These are phyloP conservation scores for Vachellia collinsii DNA, from an alignment of 306 rosid genomes.

Conservation along the genomic window DNA sequence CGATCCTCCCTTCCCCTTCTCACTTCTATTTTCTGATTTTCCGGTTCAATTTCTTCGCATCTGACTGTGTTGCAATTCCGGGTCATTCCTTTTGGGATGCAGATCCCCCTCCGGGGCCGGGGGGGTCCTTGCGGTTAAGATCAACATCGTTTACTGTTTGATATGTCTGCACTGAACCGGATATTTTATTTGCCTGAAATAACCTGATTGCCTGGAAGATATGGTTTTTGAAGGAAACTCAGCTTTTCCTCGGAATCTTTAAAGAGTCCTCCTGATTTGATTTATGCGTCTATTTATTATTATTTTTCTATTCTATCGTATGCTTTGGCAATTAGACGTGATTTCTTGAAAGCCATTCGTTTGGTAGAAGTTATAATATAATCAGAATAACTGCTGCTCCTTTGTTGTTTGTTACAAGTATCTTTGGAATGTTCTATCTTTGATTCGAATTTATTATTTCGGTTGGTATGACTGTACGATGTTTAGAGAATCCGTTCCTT, in stretches of 20 bases:
- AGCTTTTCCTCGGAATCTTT: background rate
- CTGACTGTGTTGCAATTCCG: background rate
- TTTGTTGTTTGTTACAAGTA: conserved; percentile 6
- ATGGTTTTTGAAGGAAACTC: background rate
- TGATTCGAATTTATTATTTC: too few relatives aligned
- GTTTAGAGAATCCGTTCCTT: background rate
- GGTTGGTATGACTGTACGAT: background rate
- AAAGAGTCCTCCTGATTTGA: background rate
- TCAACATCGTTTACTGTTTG: background rate
- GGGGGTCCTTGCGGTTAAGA: too few relatives aligned
- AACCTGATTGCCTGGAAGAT: conserved; percentile 5
- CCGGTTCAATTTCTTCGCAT: background rate
- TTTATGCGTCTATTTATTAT: background rate
- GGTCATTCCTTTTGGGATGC: background rate
- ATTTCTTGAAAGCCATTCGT: background rate
- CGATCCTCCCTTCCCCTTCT: background rate
- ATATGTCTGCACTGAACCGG: conserved; percentile 5
- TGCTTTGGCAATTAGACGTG: background rate
- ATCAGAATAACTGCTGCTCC: background rate
- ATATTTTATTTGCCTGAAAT: background rate
- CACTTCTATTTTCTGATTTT: background rate
- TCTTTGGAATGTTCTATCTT: background rate
- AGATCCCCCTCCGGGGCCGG: background rate
- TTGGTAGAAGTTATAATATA: background rate
- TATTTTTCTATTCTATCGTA: background rate